Evolutionary conservation across 2,329 filamentous ascomycete species (phyloP).

Genomic region (Colletotrichum liriopes): DNA sequence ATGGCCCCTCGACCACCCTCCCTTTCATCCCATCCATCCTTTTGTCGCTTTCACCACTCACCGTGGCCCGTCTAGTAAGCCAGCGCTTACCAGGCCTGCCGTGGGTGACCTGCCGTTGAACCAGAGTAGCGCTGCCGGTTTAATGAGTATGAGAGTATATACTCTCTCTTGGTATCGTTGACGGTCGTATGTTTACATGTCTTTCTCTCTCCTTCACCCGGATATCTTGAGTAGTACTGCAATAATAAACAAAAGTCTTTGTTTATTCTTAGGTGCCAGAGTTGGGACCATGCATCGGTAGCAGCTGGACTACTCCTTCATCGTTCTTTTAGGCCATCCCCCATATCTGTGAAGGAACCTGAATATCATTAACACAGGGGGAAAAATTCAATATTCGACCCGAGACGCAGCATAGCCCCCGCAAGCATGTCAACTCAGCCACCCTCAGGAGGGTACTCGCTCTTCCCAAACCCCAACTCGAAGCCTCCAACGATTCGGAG

Average conservation of each 20-base stretch:
- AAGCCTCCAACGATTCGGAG: conserved; percentile 60
- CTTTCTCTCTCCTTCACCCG: conserved; percentile 26
- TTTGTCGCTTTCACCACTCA: conserved; percentile 38
- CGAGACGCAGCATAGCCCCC: conserved; percentile 32
- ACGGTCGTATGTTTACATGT: conserved; percentile 22
- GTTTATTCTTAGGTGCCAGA: conserved; percentile 23
- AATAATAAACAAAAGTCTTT: conserved; percentile 23
- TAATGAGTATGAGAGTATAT: conserved; percentile 38
- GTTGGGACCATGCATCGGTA: conserved; percentile 41
- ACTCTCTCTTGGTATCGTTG: conserved; percentile 36
- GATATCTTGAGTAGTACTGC: conserved; percentile 16
- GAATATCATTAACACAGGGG: not conserved
- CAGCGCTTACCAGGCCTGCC: conserved; percentile 43
- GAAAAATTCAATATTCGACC: conserved; percentile 17
- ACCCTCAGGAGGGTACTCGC: conserved; percentile 67
- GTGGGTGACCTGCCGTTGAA: conserved; percentile 28
- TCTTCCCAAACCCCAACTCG: conserved; percentile 68
- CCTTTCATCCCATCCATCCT: conserved; percentile 36
- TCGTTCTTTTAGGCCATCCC: conserved; percentile 22
- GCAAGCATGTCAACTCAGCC: conserved; percentile 58
- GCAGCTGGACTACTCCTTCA: conserved; percentile 31
- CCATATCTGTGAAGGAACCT: conserved; percentile 23
- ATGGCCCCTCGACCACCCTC: conserved; percentile 26
- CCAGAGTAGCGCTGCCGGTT: conserved; percentile 15
- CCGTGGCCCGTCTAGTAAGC: conserved; percentile 20